Conservation (phyloP, 2,329 filamentous ascomycete species). For the Sporothrix dimorphospora region DNA sequence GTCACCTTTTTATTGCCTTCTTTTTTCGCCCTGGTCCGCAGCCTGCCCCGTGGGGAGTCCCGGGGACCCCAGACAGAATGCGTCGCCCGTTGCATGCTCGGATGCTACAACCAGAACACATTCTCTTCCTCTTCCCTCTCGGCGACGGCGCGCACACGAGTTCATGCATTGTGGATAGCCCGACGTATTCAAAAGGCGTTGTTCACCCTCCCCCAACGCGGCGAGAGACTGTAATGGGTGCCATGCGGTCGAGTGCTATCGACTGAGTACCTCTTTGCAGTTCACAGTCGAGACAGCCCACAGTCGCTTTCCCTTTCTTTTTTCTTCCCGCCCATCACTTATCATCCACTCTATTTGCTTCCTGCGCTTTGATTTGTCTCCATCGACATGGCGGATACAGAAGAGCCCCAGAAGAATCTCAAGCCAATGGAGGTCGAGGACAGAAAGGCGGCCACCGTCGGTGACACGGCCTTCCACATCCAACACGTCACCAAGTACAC, state of each 20-base stretch:
- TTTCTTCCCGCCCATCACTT: neutral
- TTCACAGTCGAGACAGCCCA: too few relatives aligned
- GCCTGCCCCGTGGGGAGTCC: neutral
- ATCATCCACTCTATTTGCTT: neutral
- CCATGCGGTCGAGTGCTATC: neutral
- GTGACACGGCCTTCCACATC: neutral
- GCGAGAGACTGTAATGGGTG: neutral
- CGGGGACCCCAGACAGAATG: conserved; percentile 8
- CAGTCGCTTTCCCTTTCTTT: neutral
- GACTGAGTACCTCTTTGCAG: neutral
- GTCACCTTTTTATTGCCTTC: neutral
- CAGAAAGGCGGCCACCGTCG: neutral
- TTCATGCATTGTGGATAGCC: neutral
- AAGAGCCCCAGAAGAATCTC: neutral
- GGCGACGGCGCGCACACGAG: neutral
- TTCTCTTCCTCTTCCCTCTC: neutral
- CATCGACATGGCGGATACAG: neutral
- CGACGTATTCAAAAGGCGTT: neutral
- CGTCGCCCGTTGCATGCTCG: conserved; percentile 1
- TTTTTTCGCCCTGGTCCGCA: neutral
- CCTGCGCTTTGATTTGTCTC: neutral
- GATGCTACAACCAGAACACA: neutral
- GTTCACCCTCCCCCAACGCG: neutral
- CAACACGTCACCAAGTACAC: conserved; percentile 5
- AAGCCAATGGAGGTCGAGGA: neutral